Conservation (phyloP, 2,329 filamentous ascomycete species). For the Cryphonectria nitschkei region DNA sequence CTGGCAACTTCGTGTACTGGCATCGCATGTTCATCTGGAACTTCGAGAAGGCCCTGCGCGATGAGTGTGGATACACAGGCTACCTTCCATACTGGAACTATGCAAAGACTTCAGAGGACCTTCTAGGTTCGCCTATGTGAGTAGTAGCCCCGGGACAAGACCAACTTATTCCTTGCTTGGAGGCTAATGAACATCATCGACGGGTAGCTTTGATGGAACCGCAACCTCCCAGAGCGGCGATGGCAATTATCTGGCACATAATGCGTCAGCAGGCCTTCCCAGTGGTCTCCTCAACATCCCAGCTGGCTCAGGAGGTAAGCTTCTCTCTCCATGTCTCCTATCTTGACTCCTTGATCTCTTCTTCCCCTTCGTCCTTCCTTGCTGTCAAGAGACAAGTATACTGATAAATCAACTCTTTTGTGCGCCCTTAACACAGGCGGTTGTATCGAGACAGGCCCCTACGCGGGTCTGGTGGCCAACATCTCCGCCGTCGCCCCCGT, state of each 20-base stretch:
- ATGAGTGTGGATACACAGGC: constrained; percentile 44
- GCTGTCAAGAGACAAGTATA: no score
- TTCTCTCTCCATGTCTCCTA: neutral
- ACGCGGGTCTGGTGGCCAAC: constrained; percentile 3
- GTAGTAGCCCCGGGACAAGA: neutral
- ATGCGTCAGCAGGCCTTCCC: neutral
- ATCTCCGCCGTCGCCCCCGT: constrained; percentile 9
- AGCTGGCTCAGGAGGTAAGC: constrained; percentile 10
- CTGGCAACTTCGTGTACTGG: constrained; percentile 37
- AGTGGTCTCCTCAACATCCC: constrained; percentile 8
- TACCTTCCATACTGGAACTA: constrained; percentile 52
- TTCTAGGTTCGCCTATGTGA: constrained; percentile 41
- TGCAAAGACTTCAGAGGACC: constrained; percentile 43
- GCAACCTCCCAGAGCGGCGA: constrained; percentile 50
- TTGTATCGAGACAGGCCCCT: constrained; percentile 14
- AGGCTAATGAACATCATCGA: constrained; percentile 37
- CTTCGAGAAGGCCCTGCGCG: constrained; percentile 38
- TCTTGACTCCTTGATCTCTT: no score
- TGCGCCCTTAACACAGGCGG: neutral
- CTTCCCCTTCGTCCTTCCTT: no score
- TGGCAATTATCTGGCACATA: constrained; percentile 34
- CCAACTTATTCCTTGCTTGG: neutral
- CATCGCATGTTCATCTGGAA: constrained; percentile 37
- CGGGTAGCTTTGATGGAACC: constrained; percentile 53
- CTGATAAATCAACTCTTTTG: neutral